A percentile compares a stretch with the other conserved stretches of the same genome.
Evolutionary conservation across 2,329 filamentous ascomycete species (phyloP).

Genomic region (Mycosphaerelloides madeirae): DNA sequence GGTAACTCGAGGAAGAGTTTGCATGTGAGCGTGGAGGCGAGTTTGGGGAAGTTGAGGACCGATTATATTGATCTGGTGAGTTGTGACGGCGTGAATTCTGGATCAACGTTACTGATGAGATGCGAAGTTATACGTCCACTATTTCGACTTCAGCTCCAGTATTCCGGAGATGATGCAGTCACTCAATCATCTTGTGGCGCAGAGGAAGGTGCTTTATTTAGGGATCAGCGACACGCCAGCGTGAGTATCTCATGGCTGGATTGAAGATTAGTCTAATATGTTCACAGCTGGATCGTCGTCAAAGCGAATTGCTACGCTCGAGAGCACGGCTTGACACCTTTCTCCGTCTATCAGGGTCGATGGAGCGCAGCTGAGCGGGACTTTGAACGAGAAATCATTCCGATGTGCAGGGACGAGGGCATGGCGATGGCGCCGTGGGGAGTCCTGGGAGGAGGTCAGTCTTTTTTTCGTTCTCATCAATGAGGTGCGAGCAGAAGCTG

Average conservation of each 20-base stretch:
- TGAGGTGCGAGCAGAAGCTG: neutral
- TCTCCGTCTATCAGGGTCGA: slow-evolving; percentile 63
- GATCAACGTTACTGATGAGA: neutral
- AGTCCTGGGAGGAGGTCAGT: slow-evolving; percentile 31
- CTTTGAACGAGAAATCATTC: slow-evolving; percentile 49
- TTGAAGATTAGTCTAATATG: too few relatives aligned
- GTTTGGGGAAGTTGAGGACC: slow-evolving; percentile 53
- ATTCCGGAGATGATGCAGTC: slow-evolving; percentile 65
- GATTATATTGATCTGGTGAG: slow-evolving; percentile 64
- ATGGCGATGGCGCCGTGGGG: slow-evolving; percentile 58
- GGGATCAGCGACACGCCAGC: slow-evolving; percentile 65
- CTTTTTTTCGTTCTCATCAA: too few relatives aligned
- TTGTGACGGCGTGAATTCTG: neutral
- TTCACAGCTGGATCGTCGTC: slow-evolving; percentile 48
- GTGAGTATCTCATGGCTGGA: too few relatives aligned
- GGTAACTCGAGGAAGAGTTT: slow-evolving; percentile 62
- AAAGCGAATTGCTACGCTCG: slow-evolving; percentile 50
- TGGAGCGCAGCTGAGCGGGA: slow-evolving; percentile 46
- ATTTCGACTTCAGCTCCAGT: slow-evolving; percentile 34
- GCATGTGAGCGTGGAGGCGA: slow-evolving; percentile 42
- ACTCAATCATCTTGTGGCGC: slow-evolving; percentile 55
- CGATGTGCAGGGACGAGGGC: slow-evolving; percentile 59
- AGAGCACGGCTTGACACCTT: slow-evolving; percentile 62
- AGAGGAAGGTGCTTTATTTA: slow-evolving; percentile 62
- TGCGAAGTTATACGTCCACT: slow-evolving; percentile 33